Evolutionary conservation across 2,329 filamentous ascomycete genomes (phyloP).

Genomic region (Bipolaris oryzae): DNA sequence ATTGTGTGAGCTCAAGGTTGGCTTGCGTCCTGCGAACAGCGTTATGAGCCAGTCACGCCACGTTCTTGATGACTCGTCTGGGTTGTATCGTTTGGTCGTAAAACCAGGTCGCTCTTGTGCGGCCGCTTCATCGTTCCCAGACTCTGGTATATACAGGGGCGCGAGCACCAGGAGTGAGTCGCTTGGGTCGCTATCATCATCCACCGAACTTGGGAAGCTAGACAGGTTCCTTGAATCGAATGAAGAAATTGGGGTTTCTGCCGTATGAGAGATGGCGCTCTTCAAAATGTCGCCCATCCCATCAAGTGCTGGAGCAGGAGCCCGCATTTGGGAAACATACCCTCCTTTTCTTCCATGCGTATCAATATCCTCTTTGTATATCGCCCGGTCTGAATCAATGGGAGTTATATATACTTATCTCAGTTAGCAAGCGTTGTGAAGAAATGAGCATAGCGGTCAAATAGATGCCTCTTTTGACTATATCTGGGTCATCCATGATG

Average conservation of each 20-base stretch:
- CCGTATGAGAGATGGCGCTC: neutral
- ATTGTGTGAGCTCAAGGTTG: neutral
- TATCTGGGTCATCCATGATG: neutral
- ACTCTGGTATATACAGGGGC: neutral
- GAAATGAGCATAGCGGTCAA: neutral
- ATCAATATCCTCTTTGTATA: neutral
- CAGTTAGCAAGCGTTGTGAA: neutral
- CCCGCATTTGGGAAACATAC: neutral
- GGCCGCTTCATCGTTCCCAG: neutral
- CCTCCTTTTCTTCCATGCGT: neutral
- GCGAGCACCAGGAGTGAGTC: slow-evolving; percentile 5
- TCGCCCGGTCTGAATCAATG: neutral
- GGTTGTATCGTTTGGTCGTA: neutral
- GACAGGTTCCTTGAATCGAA: neutral
- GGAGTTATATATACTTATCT: neutral
- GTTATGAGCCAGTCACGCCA: slow-evolving; percentile 14
- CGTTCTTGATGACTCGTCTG: neutral
- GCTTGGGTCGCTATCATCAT: slow-evolving; percentile 5
- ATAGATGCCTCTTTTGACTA: neutral
- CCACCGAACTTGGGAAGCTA: neutral
- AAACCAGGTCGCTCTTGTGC: neutral
- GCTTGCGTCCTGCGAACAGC: slow-evolving; percentile 20
- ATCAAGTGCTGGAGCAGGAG: neutral
- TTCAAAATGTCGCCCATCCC: neutral
- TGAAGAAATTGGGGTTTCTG: neutral